Conservation (phyloP, 768 basidiomycete species). For the Boletus eberwhitei region DNA sequence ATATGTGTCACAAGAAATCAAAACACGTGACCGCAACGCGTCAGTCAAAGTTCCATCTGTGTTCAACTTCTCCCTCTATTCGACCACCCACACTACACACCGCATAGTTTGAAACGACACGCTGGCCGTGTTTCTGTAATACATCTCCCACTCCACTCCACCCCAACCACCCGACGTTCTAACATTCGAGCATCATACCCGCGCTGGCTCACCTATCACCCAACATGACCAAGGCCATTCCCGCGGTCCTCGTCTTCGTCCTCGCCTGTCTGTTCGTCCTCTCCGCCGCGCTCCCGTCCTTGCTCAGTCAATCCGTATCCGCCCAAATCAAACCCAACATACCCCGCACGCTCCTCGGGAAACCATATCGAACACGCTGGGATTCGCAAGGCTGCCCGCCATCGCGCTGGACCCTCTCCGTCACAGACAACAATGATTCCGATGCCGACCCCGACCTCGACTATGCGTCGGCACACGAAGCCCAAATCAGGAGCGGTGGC, state of each 20-base stretch:
- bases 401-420: not conserved
- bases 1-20: conserved; percentile 10
- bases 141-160: not conserved
- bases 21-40: conserved; percentile 14
- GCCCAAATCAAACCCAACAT: not conserved
- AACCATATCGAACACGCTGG: conserved; percentile 2
- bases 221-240: conserved; percentile 2
- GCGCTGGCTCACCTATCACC: not conserved
- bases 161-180: not conserved
- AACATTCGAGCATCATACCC: not conserved
- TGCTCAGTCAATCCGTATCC: not conserved
- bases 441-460: not conserved
- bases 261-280: conserved; percentile 9
- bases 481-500: not conserved
- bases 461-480: not conserved
- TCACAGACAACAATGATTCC: not conserved
- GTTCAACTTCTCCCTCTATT: not conserved
- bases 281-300: conserved; percentile 8
- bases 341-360: conserved; percentile 16
- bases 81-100: not conserved
- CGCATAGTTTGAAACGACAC: conserved; percentile 2
- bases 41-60: not conserved
- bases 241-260: not conserved
- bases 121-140: conserved; percentile 9
- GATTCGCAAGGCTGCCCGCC: not conserved